phyloP scores from a whole-genome alignment of 2,329 filamentous ascomycete genomes.

The Aureobasidium sp. region DNA sequence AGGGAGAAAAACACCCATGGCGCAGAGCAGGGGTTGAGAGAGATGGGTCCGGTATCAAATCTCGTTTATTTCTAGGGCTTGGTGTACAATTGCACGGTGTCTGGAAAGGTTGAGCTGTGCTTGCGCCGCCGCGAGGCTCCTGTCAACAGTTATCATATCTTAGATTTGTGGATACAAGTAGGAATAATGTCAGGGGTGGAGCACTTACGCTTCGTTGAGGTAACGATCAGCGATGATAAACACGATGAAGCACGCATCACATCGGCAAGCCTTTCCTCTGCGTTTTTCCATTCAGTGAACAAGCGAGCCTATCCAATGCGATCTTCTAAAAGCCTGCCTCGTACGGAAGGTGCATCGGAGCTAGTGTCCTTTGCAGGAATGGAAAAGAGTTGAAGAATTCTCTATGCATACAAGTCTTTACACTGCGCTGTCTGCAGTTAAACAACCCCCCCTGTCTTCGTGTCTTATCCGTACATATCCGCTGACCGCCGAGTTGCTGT shows the following conservation, averaged over 20 bases:
- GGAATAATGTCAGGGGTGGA: too few species aligned
- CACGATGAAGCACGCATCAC: background rate
- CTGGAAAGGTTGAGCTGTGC: background rate
- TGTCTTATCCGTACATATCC: background rate
- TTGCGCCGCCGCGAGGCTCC: background rate
- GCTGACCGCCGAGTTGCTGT: background rate
- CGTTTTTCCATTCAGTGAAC: too few species aligned
- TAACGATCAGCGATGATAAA: background rate
- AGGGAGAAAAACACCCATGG: background rate
- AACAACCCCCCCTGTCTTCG: background rate
- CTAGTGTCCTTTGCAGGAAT: too few species aligned
- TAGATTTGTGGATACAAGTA: too few species aligned
- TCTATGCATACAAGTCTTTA: background rate
- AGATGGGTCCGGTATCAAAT: background rate
- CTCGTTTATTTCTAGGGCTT: background rate
- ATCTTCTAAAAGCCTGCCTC: background rate
- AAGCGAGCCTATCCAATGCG: background rate
- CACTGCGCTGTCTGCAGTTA: background rate
- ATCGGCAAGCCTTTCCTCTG: background rate
- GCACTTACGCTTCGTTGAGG: background rate
- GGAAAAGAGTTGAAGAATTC: too few species aligned
- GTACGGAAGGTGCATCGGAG: background rate
- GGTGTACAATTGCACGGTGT: background rate
- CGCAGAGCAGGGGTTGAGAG: background rate
- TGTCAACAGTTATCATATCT: too few species aligned